Base-by-base conservation (phyloP, 306 rosid genomes). In the Dalbergia cultrata region DNA sequence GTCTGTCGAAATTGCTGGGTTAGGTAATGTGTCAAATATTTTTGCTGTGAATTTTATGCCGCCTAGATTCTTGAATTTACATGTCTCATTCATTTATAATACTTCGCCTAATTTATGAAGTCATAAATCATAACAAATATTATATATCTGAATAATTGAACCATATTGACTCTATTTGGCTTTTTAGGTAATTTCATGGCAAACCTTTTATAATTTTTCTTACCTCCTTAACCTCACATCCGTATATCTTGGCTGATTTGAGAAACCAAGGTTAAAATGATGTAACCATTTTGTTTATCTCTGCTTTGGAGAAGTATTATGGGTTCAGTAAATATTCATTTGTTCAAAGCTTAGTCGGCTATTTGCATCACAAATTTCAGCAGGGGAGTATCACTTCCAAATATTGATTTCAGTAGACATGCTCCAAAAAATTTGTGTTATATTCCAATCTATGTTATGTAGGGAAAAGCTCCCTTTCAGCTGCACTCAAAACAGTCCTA, bases 1-100 rank as follows among this genome's bases (percentile, higher is more conserved):
- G 99, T 95, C 71, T 95, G 99, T 80, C 93, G 97, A 50, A 91
- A 95, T 76, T 95, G 99, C 89, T 95, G 99, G 99, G 90, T 95
- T 79, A 91, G 99, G 99, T 95, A 86, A 83, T 70, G 68, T 76
- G 72, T 61, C 71, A 41, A 80, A 50, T 62, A 33, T 62, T 35
- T 67, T 57, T 39, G 17, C 75, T 60, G 56, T 49, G 78, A 21
- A 82, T 78, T 44, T 74, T 70, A 60, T 61, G 62, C 19, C 67
- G 54, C 54, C 43, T 70, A 34, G 39, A 53, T 31, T 49, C 64
- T 70, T 33, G 78, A 58, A 64, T 71, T 62, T 64, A 45, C 57
- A 58, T 65, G 21, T 70, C 73, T 64, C 26, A 8, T 18, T 52
- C 31, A 26, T 26, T 26, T 81, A 69, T 77, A 35, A 71, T 77